phyloP scores from a whole-genome alignment of 169 alveolate genomes.

The Cryptosporidium meleagridis region DNA sequence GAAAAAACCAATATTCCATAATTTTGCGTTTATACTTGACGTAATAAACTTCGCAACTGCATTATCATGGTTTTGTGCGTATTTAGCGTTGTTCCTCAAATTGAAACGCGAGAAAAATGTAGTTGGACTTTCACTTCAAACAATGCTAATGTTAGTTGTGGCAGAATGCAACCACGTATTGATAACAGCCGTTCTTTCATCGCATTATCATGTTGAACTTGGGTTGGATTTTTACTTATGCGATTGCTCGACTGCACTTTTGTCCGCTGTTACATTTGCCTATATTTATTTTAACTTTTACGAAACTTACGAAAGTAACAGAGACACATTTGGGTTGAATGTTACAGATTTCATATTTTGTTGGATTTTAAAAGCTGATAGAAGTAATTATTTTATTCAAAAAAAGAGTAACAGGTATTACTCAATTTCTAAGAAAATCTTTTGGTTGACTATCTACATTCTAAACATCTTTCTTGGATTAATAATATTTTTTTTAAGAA shows the following conservation, averaged over 20 bases:
- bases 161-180: constrained; percentile 79
- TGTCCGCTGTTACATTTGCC: constrained; percentile 70
- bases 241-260: constrained; percentile 76
- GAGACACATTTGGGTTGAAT: constrained; percentile 78
- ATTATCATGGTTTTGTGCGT: constrained; percentile 79
- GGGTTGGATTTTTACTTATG: constrained; percentile 77
- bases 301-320: constrained; percentile 75
- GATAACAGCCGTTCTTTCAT: constrained; percentile 51
- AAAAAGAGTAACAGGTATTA: neutral
- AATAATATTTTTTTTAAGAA: constrained; percentile 45
- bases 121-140: constrained; percentile 78
- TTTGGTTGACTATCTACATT: constrained; percentile 27
- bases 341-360: constrained; percentile 15
- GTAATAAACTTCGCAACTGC: constrained; percentile 78
- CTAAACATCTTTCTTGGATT: constrained; percentile 32
- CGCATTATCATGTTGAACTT: constrained; percentile 48
- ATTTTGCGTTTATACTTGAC: constrained; percentile 74
- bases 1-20: constrained; percentile 24
- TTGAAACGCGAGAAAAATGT: constrained; percentile 75
- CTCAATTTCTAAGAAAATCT: constrained; percentile 21
- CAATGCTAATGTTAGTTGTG: constrained; percentile 77
- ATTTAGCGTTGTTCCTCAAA: constrained; percentile 74
- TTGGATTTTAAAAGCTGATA: neutral
- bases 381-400: neutral
- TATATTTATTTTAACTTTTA: constrained; percentile 56